Conservation (phyloP, 2,329 filamentous ascomycete genomes). For the Zasmidium citrigriseum region DNA sequence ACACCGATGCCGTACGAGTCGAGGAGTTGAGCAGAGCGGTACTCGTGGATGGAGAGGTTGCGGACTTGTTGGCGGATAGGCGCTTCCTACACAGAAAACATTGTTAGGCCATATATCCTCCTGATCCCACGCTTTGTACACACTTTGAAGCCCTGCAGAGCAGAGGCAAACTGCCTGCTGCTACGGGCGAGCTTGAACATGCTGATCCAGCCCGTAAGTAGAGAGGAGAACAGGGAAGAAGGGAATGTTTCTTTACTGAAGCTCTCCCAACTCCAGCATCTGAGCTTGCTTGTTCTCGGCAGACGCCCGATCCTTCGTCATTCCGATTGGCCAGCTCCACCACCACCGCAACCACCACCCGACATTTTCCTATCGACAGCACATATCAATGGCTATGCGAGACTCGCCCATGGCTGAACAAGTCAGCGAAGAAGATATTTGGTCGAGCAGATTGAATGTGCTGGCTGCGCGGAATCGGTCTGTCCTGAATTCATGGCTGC, state of each 20-base stretch:
- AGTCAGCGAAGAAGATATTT: slow-evolving; percentile 45
- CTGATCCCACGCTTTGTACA: too few species aligned
- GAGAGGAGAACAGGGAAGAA: slow-evolving; percentile 1
- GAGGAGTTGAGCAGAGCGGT: slow-evolving; percentile 90
- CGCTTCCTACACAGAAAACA: slow-evolving; percentile 52
- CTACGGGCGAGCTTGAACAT: slow-evolving; percentile 85
- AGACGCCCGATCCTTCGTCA: neutral
- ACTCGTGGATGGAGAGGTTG: slow-evolving; percentile 96
- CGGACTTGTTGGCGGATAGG: slow-evolving; percentile 73
- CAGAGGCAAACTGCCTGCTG: slow-evolving; percentile 77
- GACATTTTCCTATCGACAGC: neutral
- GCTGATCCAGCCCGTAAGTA: slow-evolving; percentile 14
- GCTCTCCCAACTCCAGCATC: slow-evolving; percentile 2
- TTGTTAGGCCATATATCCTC: too few species aligned
- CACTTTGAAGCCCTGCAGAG: slow-evolving; percentile 76
- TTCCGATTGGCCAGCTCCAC: neutral
- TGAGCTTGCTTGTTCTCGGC: slow-evolving; percentile 4
- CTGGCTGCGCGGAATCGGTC: slow-evolving; percentile 55
- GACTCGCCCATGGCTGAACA: slow-evolving; percentile 6
- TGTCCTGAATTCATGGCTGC: slow-evolving; percentile 58
- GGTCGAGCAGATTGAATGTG: slow-evolving; percentile 56
- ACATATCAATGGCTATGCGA: neutral
- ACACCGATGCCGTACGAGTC: slow-evolving; percentile 90
- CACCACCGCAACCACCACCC: neutral
- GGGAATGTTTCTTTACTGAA: slow-evolving; percentile 10